These are phyloP conservation scores for Setaria italica DNA, from an alignment of 202 grass and related monocot species.

Conservation along the genomic window DNA sequence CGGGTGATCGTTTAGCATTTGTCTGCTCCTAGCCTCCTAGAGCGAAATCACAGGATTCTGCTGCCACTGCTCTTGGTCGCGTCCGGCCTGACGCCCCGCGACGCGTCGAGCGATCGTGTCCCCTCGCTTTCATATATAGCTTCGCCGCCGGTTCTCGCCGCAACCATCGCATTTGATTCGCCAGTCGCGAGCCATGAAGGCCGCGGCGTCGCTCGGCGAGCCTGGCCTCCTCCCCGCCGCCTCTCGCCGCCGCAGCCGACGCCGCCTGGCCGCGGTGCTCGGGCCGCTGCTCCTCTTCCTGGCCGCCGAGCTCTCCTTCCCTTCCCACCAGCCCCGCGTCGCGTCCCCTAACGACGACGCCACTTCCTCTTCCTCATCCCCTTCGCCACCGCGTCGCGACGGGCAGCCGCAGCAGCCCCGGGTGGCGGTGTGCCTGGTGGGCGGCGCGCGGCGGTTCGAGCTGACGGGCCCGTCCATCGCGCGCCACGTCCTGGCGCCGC, in stretches of 20 bases:
- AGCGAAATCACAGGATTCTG: no score
- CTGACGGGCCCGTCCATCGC: conserved; percentile 74
- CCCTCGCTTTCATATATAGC: neutral
- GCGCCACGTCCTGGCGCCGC: conserved; percentile 53
- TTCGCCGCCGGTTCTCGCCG: neutral
- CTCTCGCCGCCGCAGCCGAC: neutral
- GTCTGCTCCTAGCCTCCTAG: no score
- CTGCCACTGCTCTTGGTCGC: no score
- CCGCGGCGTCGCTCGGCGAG: neutral
- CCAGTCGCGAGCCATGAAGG: neutral
- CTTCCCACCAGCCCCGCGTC: neutral
- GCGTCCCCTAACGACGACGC: neutral
- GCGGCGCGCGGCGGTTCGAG: conserved; percentile 82
- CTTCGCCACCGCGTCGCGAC: neutral
- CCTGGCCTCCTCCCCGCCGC: neutral
- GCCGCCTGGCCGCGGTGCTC: conserved; percentile 18
- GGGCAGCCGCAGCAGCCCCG: neutral
- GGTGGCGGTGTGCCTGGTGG: conserved; percentile 79
- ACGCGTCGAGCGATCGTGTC: neutral
- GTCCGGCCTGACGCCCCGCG: neutral
- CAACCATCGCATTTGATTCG: neutral
- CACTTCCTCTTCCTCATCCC: neutral
- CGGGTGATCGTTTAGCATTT: neutral
- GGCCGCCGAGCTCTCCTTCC: conserved; percentile 16
- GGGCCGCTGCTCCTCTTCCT: conserved; percentile 49